Evolutionary conservation across 1,139 yeast species (phyloP).

Genomic region (Spencermartinsiella ligniputridi): DNA sequence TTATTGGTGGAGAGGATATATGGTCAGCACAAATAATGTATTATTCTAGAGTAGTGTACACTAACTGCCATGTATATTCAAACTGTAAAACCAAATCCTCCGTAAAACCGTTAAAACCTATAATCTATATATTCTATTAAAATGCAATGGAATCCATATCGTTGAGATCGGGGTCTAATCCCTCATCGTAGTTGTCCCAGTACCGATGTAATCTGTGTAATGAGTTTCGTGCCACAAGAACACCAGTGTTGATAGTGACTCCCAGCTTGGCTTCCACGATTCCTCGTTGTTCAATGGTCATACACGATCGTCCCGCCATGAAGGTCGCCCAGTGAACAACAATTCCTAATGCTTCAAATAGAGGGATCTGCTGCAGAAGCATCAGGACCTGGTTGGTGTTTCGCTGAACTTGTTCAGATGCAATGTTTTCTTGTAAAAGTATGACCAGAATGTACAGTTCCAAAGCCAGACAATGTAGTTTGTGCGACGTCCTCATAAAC

Average conservation of each 20-base stretch:
- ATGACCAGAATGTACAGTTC: constrained; percentile 10
- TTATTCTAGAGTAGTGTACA: too few relatives aligned
- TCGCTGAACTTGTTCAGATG: constrained; percentile 7
- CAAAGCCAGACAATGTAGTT: constrained; percentile 14
- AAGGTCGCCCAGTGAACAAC: constrained; percentile 19
- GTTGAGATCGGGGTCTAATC: constrained; percentile 9
- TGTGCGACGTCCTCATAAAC: constrained; percentile 15
- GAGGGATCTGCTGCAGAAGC: constrained; percentile 13
- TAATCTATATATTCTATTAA: constrained; percentile 5
- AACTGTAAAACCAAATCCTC: too few relatives aligned
- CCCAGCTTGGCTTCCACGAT: constrained; percentile 14
- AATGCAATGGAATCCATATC: constrained; percentile 19
- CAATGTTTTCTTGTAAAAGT: constrained; percentile 6
- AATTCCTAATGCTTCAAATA: constrained; percentile 20
- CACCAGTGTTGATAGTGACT: constrained; percentile 17
- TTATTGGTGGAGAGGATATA: too few relatives aligned
- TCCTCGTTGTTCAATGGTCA: constrained; percentile 20
- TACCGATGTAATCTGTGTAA: constrained; percentile 17
- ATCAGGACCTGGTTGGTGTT: constrained; percentile 7
- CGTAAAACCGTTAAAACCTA: too few relatives aligned
- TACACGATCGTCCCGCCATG: constrained; percentile 20
- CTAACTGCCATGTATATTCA: too few relatives aligned
- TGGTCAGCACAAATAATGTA: too few relatives aligned
- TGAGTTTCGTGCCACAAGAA: constrained; percentile 20
- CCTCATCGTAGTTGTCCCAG: constrained; percentile 18